Base-by-base conservation (phyloP, 139 green algal species). In the Astrephomene gubernaculifera region DNA sequence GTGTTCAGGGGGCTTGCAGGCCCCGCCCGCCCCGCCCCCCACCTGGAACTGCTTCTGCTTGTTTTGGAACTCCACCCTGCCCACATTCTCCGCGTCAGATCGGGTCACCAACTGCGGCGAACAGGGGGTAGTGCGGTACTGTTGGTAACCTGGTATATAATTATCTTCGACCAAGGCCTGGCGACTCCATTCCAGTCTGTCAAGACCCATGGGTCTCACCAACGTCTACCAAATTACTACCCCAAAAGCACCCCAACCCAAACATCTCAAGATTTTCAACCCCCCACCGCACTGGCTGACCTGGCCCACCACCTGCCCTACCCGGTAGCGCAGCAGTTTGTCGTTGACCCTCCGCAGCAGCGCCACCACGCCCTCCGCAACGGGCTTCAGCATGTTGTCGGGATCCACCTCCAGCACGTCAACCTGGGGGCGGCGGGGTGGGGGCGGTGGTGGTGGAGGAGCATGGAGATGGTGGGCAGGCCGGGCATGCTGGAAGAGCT, bases 321-420 rank as follows among this genome's bases (percentile, higher is more conserved):
- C 41, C 68, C 27, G 43, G 76, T 53, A 71, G 0, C 67, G 45
- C 27, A 67, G 25, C n/a, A 72, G 49, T 86, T 39, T 61, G 33
- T 7, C 82, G 60, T 93, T 92, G 12, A 71, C 75, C 8, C 57
- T 10, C 12, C 75, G 75, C 57, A 82, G 75, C 57, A 82, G 75
- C 57, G 74, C 39, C 33, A 94, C 90, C 61, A 94, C 65, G 63
- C 83, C 45, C 29, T 95, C 88, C 25, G 85, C 45, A 29, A 90
- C 53, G 27, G 78, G 79, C 12, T 80, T 82, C 52, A 95, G 80
- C 43, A 86, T 31, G 44, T 78, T 54, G 31, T 74, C 69, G 12
- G 52, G 69, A 27, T 54, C 31, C 76, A 89, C 78, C 35, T 79
- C 64, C 3, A 89, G 70, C 31, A 89, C 85, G 27, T 89, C 54